Evolutionary conservation across 164 flowering plant species (phyloP), one percentile per base, ranked within the genome.

Genomic region (Piper longum): DNA sequence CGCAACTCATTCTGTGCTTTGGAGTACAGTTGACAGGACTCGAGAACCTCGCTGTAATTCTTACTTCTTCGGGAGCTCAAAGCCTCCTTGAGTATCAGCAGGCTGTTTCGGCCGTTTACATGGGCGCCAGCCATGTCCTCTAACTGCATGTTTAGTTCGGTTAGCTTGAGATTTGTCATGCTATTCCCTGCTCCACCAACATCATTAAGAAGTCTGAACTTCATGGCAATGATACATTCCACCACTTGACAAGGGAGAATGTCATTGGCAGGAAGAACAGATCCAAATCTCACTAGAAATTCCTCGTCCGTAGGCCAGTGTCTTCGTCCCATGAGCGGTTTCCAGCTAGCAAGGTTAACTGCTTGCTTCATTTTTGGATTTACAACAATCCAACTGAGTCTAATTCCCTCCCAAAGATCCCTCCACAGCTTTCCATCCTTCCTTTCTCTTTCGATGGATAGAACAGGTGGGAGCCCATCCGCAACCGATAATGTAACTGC

Each of bases 231-330:
- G 54, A 85, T 81, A 80, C 98, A 91, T 67, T 91, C 87, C 5
- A 80, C 90, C 16, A 79, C 86, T 69, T 75, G 85, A 73, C 86
- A 88, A 18, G 95, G 95, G 70, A 88, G 86, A 62, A 91, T 84
- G 62, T 85, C 86, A 67, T 83, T 88, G 41, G 98, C 96, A 12
- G 98, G 86, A 70, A 91, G 89, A 66, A 91, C 75, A 3, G 98
- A 88, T 45, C 98, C 96, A 60, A 91, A 91, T 2, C 95, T 85
- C 43, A 91, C 67, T 65, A 85, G 69, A 70, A 87, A 91, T 73
- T 88, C 96, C 62, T 75, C 81, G 55, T 88, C 91, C 4, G 91
- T 87, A 0, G 98, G 98, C 98, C 98, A 91, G 72, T 91, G 98
- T 68, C 96, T 76, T 67, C 87, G 95, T n/a, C 96, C 98, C 3